Evolutionary conservation across 139 green algal species (phyloP).

Genomic region (Asterochloris sp.): DNA sequence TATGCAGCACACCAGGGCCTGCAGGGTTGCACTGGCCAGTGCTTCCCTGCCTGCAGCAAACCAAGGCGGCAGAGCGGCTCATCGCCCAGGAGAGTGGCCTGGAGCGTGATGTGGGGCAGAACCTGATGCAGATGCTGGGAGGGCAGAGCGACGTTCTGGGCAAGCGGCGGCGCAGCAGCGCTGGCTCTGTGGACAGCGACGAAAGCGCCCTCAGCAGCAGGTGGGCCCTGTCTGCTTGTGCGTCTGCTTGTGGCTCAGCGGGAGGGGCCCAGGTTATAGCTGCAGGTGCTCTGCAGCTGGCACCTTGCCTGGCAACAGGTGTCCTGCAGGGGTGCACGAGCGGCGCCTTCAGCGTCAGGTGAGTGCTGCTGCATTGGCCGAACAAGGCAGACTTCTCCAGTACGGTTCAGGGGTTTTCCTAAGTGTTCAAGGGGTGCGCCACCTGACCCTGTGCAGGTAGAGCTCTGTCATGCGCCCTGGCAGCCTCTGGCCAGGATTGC

Average conservation of each 20-base stretch:
- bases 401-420: no score
- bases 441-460: no score
- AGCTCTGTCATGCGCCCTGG: no score
- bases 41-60: neutral
- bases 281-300: neutral
- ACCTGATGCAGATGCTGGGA: conserved; percentile 23
- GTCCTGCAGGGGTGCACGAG: no score
- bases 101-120: conserved; percentile 15
- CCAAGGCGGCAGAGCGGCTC: neutral
- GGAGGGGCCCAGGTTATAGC: neutral
- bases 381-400: no score
- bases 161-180: neutral
- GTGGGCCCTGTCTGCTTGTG: neutral
- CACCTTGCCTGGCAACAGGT: no score
- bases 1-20: neutral
- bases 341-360: no score
- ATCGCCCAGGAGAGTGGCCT: conserved; percentile 16
- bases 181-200: neutral
- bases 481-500: no score
- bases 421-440: no score
- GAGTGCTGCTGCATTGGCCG: no score
- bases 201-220: conserved; percentile 7
- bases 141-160: conserved; percentile 1
- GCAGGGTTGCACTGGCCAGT: neutral
- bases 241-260: neutral